phyloP scores from a whole-genome alignment of 345 rosid genomes.

The Cardamine occulta region DNA sequence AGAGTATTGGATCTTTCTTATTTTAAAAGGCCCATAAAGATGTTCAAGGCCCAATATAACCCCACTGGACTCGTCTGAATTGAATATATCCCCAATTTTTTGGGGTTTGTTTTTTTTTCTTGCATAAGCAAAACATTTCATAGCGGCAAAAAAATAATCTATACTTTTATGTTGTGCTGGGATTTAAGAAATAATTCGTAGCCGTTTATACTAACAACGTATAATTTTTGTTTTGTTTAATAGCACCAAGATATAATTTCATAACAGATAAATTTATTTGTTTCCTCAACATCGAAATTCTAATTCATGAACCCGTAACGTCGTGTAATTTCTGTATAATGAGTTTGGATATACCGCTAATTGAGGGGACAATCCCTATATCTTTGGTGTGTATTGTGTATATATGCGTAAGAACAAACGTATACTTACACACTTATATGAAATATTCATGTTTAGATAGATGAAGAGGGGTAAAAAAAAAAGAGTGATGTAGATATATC shows the following conservation, averaged over 20 bases:
- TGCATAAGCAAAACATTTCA: background rate
- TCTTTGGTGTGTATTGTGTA: background rate
- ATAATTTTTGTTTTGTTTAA: background rate
- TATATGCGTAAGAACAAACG: conserved; percentile 4
- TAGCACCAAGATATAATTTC: background rate
- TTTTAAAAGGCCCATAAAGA: conserved; percentile 6
- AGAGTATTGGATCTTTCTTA: background rate
- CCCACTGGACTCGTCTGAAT: background rate
- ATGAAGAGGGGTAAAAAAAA: conserved; percentile 27
- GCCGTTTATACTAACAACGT: background rate
- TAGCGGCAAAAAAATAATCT: background rate
- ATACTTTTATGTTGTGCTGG: background rate
- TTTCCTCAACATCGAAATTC: background rate
- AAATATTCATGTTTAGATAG: conserved; percentile 9
- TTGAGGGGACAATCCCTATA: background rate
- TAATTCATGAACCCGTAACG: background rate
- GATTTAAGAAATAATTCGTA: background rate
- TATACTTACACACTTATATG: background rate
- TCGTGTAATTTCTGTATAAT: background rate
- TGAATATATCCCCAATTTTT: background rate
- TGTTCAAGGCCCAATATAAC: conserved; percentile 4
- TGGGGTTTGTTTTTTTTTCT: background rate
- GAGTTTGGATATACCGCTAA: conserved; percentile 5
- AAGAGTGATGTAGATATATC: conserved; percentile 42
- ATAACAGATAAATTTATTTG: background rate